Percentiles rank a stretch among this genome's conserved stretches.
Conservation (phyloP, 352 stramenopile species). For the Aphanomyces euteiches region DNA sequence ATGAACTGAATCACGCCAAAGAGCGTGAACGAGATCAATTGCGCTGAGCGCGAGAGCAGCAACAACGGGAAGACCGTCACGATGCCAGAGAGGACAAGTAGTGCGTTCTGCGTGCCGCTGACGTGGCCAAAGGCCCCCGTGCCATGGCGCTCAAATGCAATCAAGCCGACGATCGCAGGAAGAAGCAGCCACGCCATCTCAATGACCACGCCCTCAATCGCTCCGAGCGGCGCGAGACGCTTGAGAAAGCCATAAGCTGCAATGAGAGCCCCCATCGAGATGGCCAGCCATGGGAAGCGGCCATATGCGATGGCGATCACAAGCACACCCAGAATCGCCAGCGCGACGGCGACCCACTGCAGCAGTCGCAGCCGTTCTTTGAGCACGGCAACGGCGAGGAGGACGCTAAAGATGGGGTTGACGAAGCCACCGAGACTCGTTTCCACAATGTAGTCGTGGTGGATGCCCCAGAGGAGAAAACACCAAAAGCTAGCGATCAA, state of each 20-base stretch:
- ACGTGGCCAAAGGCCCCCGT: not conserved
- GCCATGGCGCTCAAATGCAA: not conserved
- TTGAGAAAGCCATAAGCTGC: not conserved
- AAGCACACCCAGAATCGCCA: not conserved
- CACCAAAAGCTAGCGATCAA: not conserved
- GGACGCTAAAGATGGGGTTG: not conserved
- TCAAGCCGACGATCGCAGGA: not conserved
- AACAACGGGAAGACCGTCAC: constrained; percentile 6
- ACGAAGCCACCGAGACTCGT: constrained; percentile 2
- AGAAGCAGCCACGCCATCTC: not conserved
- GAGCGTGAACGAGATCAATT: constrained; percentile 8
- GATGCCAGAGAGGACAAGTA: not conserved
- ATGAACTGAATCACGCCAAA: constrained; percentile 24
- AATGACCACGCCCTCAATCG: not conserved
- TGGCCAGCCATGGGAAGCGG: constrained; percentile 1
- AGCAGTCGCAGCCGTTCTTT: not conserved
- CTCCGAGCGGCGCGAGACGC: not conserved
- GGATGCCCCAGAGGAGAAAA: not conserved
- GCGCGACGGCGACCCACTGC: not conserved
- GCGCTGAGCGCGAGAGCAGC: constrained; percentile 4
- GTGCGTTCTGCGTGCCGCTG: not conserved
- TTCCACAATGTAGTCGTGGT: constrained; percentile 1
- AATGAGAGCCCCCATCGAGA: not conserved
- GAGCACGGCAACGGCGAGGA: constrained; percentile 4
- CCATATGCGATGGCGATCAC: not conserved